phyloP scores from a whole-genome alignment of 495 filamentous ascomycete species.

The Aspergillus sclerotioniger region DNA sequence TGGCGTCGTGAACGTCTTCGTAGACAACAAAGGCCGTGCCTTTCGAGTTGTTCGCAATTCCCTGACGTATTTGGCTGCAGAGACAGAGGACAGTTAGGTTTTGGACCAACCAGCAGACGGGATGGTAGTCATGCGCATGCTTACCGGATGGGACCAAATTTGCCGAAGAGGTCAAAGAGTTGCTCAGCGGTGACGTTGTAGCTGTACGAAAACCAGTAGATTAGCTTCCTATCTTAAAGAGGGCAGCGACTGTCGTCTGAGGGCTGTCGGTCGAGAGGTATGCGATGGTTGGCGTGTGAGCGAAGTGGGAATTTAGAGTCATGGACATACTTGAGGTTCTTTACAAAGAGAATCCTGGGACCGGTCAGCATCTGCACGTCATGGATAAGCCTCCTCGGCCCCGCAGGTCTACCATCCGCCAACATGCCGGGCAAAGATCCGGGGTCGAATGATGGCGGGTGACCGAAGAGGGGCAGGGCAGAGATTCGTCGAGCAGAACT shows the following conservation, averaged over 20 bases:
- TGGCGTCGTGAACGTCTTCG: constrained; percentile 99
- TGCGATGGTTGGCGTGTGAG: constrained; percentile 8
- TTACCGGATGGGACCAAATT: constrained; percentile 91
- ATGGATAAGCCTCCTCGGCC: background rate
- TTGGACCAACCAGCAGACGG: background rate
- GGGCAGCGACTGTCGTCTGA: background rate
- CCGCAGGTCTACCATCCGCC: constrained; percentile 10
- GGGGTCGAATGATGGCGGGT: constrained; percentile 15
- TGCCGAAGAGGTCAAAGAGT: constrained; percentile 91
- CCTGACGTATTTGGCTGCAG: constrained; percentile 92
- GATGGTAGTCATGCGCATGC: constrained; percentile 22
- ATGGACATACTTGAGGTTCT: constrained; percentile 81
- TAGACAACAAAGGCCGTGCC: constrained; percentile 98
- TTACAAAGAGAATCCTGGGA: constrained; percentile 89
- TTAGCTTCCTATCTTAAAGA: constrained; percentile 13
- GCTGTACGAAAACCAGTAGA: constrained; percentile 43
- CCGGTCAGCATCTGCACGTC: constrained; percentile 11
- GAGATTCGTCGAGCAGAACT: constrained; percentile 34
- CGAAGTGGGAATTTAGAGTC: constrained; percentile 20
- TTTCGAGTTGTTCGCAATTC: constrained; percentile 95
- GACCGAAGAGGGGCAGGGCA: constrained; percentile 39
- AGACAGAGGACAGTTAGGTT: constrained; percentile 31
- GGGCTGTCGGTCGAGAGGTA: constrained; percentile 1
- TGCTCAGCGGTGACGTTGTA: constrained; percentile 95
- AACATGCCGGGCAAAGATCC: constrained; percentile 13